phyloP scores from a whole-genome alignment of 2,329 filamentous ascomycete genomes.

The Nannizziopsis barbatae region DNA sequence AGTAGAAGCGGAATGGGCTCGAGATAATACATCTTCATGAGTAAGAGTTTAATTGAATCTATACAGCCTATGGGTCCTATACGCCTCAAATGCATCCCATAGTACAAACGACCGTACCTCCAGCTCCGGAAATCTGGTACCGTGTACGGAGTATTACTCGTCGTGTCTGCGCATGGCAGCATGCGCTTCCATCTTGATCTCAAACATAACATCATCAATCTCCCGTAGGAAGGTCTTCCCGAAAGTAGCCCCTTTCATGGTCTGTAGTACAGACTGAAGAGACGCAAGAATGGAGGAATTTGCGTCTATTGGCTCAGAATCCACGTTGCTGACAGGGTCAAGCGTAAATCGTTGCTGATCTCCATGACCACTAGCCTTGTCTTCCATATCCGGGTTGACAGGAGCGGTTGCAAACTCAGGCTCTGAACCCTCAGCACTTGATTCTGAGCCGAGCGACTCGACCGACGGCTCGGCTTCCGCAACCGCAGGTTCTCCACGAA shows the following conservation, averaged over 20 bases:
- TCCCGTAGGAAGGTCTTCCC: conserved; percentile 55
- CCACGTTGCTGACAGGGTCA: background rate
- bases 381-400: background rate
- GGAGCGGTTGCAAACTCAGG: background rate
- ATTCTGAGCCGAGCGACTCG: background rate
- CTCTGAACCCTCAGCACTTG: background rate
- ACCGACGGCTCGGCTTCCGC: background rate
- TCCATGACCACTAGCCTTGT: background rate
- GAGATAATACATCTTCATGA: too few relatives aligned
- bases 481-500: conserved; percentile 19
- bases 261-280: conserved; percentile 47
- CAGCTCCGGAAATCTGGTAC: too few relatives aligned
- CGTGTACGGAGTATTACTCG: background rate
- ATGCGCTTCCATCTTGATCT: conserved; percentile 63
- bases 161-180: conserved; percentile 50
- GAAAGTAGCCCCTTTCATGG: conserved; percentile 50
- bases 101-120: too few relatives aligned
- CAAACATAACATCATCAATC: conserved; percentile 68
- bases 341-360: background rate
- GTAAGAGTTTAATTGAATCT: too few relatives aligned
- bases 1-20: too few relatives aligned
- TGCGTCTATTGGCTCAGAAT: background rate
- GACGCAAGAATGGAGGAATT: conserved; percentile 39
- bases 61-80: too few relatives aligned
- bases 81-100: too few relatives aligned